A percentile compares a stretch with the other conserved stretches of the same genome.
Conservation (phyloP, 2,329 filamentous ascomycete genomes). For the Ophidiomyces ophidiicola region DNA sequence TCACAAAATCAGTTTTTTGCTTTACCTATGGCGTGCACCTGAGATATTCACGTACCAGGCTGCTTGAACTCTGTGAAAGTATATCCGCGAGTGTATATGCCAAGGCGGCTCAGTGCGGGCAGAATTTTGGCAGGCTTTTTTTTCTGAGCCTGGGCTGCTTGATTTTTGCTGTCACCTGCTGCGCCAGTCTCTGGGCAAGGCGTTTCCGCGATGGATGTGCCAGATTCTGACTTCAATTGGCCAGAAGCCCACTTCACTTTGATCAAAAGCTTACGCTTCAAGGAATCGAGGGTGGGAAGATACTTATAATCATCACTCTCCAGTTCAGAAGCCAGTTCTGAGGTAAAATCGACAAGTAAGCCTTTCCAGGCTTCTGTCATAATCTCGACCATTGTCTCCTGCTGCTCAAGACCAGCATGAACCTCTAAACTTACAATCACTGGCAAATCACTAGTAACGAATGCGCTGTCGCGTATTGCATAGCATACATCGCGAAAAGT, state of each 20-base stretch:
- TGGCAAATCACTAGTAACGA: conserved; percentile 61
- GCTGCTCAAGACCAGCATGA: conserved; percentile 68
- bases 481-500: conserved; percentile 77
- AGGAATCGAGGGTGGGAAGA: conserved; percentile 57
- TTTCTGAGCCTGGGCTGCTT: conserved; percentile 16
- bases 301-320: conserved; percentile 22
- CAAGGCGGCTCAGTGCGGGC: conserved; percentile 58
- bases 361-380: conserved; percentile 81
- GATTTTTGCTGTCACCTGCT: conserved; percentile 8
- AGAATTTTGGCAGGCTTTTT: conserved; percentile 52
- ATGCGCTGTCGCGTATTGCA: conserved; percentile 66
- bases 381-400: conserved; percentile 84
- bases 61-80: conserved; percentile 63
- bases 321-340: conserved; percentile 45
- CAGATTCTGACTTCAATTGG: background rate
- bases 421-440: conserved; percentile 89
- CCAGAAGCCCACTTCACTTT: conserved; percentile 57
- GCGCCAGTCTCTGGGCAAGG: conserved; percentile 7
- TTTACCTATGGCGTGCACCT: background rate
- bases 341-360: conserved; percentile 54
- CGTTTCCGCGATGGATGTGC: conserved; percentile 13
- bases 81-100: conserved; percentile 76
- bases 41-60: conserved; percentile 39
- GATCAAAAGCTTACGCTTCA: conserved; percentile 69
- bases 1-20: background rate